phyloP scores from a whole-genome alignment of 2,329 filamentous ascomycete species.

The Emmonsiellopsis sp. region DNA sequence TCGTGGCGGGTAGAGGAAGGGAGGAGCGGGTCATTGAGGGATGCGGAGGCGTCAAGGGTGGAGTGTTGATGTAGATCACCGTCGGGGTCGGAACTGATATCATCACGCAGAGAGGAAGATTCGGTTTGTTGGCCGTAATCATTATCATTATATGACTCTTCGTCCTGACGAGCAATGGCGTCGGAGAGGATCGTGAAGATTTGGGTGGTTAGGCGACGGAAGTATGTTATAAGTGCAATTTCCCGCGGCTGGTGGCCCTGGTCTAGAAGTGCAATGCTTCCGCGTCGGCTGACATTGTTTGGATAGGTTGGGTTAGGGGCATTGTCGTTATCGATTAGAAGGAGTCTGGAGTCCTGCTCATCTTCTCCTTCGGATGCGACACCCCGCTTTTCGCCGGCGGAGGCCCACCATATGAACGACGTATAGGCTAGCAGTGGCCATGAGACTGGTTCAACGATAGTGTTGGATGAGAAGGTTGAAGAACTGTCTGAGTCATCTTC shows the following conservation, averaged over 20 bases:
- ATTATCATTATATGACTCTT: conserved; percentile 14
- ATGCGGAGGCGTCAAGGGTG: neutral
- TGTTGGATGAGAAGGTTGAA: conserved; percentile 34
- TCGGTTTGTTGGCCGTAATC: conserved; percentile 11
- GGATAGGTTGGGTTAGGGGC: conserved; percentile 18
- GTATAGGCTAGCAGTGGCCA: conserved; percentile 54
- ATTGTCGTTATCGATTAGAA: conserved; percentile 27
- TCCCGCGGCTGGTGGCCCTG: conserved; percentile 30
- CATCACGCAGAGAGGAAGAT: neutral
- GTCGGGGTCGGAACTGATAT: neutral
- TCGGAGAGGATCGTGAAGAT: conserved; percentile 38
- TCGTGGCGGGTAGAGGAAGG: neutral
- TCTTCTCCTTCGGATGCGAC: conserved; percentile 47
- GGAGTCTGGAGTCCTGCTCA: conserved; percentile 36
- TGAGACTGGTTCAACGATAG: conserved; percentile 47
- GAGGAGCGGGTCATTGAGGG: conserved; percentile 1
- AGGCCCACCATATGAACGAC: conserved; percentile 61
- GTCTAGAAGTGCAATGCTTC: conserved; percentile 21
- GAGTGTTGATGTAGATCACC: neutral
- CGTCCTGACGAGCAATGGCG: conserved; percentile 33
- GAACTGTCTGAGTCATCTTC: conserved; percentile 31
- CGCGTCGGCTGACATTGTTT: conserved; percentile 17
- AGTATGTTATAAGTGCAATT: conserved; percentile 42
- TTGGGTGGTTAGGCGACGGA: conserved; percentile 39
- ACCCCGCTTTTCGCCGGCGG: conserved; percentile 51